Percentiles rank a stretch among this genome's conserved stretches.
phyloP scores from a whole-genome alignment of 2,329 filamentous ascomycete genomes.

The Fusarium paranaense region DNA sequence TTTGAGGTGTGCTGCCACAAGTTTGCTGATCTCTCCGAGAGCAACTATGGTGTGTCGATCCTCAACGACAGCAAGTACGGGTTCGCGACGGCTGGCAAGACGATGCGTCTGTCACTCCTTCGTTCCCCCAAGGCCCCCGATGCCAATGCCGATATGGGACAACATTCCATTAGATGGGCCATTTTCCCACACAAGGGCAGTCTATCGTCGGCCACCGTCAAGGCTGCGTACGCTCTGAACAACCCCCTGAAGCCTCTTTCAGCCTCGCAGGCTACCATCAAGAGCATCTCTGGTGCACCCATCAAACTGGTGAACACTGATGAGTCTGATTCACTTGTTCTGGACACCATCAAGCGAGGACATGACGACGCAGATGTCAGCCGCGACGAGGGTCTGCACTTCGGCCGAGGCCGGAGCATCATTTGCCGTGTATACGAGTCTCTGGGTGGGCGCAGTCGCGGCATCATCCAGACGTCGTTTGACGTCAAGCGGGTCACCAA shows the following conservation, averaged over 20 bases:
- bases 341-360: slow-evolving; percentile 95
- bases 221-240: slow-evolving; percentile 91
- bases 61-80: slow-evolving; percentile 97
- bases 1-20: slow-evolving; percentile 98
- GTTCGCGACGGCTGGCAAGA: slow-evolving; percentile 87
- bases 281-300: slow-evolving; percentile 53
- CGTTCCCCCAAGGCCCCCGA: slow-evolving; percentile 93
- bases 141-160: slow-evolving; percentile 93
- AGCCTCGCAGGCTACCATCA: slow-evolving; percentile 43
- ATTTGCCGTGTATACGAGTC: slow-evolving; percentile 90
- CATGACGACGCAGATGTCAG: slow-evolving; percentile 84
- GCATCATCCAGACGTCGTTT: slow-evolving; percentile 75
- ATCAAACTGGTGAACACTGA: slow-evolving; percentile 75
- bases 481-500: slow-evolving; percentile 82
- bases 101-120: slow-evolving; percentile 90
- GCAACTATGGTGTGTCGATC: slow-evolving; percentile 90
- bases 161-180: slow-evolving; percentile 87
- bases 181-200: slow-evolving; percentile 85
- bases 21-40: slow-evolving; percentile 90
- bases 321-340: slow-evolving; percentile 71
- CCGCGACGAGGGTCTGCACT: slow-evolving; percentile 68
- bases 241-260: slow-evolving; percentile 70
- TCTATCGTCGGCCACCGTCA: slow-evolving; percentile 79
- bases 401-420: slow-evolving; percentile 79
- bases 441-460: slow-evolving; percentile 83